Evolutionary conservation across 345 rosid genomes (phyloP).

Genomic region (Populus alba): DNA sequence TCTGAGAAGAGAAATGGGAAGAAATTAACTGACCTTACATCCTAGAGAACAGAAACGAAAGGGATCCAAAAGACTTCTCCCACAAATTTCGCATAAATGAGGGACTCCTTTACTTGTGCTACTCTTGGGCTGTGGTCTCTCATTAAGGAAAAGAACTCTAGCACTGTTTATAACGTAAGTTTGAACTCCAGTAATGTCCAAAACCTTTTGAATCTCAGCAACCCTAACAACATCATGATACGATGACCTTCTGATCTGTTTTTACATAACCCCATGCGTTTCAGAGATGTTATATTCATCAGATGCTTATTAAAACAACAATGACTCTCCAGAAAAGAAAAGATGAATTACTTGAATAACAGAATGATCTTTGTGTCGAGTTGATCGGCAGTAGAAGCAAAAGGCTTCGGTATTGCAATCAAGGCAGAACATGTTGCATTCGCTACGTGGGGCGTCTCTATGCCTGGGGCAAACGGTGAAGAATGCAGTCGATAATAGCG

Average conservation of each 20-base stretch:
- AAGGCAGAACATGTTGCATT: conserved; percentile 87
- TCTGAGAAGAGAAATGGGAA: background rate
- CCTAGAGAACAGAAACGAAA: conserved; percentile 94
- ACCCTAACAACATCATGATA: conserved; percentile 91
- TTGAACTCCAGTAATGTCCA: conserved; percentile 81
- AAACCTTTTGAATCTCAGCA: conserved; percentile 62
- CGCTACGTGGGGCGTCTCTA: conserved; percentile 58
- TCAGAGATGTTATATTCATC: background rate
- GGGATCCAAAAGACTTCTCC: conserved; percentile 75
- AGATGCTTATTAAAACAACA: background rate
- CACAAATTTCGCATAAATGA: conserved; percentile 73
- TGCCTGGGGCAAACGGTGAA: conserved; percentile 65
- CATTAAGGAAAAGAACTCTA: conserved; percentile 72
- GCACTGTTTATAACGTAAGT: conserved; percentile 93
- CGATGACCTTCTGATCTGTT: conserved; percentile 79
- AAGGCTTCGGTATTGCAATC: conserved; percentile 63
- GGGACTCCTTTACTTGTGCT: conserved; percentile 46
- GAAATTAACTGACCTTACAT: conserved; percentile 53
- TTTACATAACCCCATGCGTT: background rate
- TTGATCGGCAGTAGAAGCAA: conserved; percentile 82
- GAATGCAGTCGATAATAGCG: conserved; percentile 54
- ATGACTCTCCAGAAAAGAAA: background rate
- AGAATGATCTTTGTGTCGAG: conserved; percentile 69
- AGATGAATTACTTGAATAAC: conserved; percentile 58
- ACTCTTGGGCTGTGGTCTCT: conserved; percentile 70